Conservation (phyloP, 2,329 filamentous ascomycete species). For the Chrysoporthe austroafricana region DNA sequence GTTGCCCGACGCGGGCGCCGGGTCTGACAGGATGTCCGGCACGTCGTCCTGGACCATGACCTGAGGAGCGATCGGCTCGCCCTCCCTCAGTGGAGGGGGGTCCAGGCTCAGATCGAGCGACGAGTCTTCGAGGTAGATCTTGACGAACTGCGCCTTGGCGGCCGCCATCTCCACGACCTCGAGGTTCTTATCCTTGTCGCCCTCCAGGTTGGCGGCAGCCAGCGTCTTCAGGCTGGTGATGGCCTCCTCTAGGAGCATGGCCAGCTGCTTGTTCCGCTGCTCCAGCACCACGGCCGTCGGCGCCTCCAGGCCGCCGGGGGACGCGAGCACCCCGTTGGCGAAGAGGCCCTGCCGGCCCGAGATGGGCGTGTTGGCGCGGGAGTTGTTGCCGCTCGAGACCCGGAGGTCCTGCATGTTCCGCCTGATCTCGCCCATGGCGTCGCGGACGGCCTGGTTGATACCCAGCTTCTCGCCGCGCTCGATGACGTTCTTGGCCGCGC, state of each 20-base stretch:
- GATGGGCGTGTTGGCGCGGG: slow-evolving; percentile 41
- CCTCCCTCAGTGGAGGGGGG: slow-evolving; percentile 33
- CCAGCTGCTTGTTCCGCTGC: slow-evolving; percentile 67
- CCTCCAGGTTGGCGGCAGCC: slow-evolving; percentile 52
- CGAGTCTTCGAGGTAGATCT: slow-evolving; percentile 63
- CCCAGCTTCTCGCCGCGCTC: slow-evolving; percentile 76
- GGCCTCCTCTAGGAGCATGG: slow-evolving; percentile 69
- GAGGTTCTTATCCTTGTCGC: slow-evolving; percentile 52
- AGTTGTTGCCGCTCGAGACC: slow-evolving; percentile 43
- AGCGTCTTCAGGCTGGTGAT: slow-evolving; percentile 65
- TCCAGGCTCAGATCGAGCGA: slow-evolving; percentile 39
- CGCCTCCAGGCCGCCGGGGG: slow-evolving; percentile 36
- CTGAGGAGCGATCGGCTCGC: slow-evolving; percentile 32
- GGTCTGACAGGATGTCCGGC: background rate
- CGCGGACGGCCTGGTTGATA: slow-evolving; percentile 80
- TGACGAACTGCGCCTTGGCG: slow-evolving; percentile 68
- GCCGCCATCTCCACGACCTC: slow-evolving; percentile 62
- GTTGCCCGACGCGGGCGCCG: background rate
- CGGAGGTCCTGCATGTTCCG: slow-evolving; percentile 69
- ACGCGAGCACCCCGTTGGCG: slow-evolving; percentile 30
- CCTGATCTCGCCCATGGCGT: slow-evolving; percentile 77
- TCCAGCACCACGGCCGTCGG: slow-evolving; percentile 57
- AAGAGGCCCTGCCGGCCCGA: slow-evolving; percentile 31
- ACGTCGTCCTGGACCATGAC: slow-evolving; percentile 33
- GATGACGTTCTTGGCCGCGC: slow-evolving; percentile 74